A percentile compares a stretch with the other conserved stretches of the same genome.
Conservation (phyloP, 2,329 filamentous ascomycete genomes). For the Ophiosphaerella narmari region DNA sequence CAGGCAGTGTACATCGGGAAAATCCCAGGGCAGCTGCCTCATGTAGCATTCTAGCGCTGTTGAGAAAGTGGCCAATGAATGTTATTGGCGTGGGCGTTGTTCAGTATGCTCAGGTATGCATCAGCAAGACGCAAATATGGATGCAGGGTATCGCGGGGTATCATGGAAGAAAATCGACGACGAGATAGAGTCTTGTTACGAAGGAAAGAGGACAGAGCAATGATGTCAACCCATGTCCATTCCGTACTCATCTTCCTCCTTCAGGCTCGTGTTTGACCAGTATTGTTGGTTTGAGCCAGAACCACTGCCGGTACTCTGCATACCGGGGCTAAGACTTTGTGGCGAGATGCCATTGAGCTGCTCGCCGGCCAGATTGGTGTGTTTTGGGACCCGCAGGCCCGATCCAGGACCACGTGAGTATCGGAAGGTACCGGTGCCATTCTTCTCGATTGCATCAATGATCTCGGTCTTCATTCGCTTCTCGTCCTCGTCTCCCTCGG, state of each 20-base stretch:
- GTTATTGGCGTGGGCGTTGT: neutral
- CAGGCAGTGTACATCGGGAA: conserved; percentile 27
- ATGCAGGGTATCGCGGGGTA: conserved; percentile 44
- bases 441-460: conserved; percentile 82
- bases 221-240: conserved; percentile 65
- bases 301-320: conserved; percentile 70
- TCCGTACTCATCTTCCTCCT: conserved; percentile 89
- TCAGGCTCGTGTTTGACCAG: conserved; percentile 68
- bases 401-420: conserved; percentile 85
- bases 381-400: conserved; percentile 87
- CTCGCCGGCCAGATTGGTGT: conserved; percentile 90
- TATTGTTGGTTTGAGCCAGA: conserved; percentile 55
- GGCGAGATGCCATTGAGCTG: conserved; percentile 63
- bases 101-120: conserved; percentile 24
- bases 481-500: conserved; percentile 78
- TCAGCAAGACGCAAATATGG: conserved; percentile 34
- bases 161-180: conserved; percentile 35
- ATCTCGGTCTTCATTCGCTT: conserved; percentile 94
- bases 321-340: conserved; percentile 59
- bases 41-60: neutral
- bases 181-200: conserved; percentile 12
- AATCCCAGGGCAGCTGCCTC: neutral
- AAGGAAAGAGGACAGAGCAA: conserved; percentile 8
- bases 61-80: neutral
- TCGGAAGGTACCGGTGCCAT: conserved; percentile 72